Conservation (phyloP, 495 filamentous ascomycete species). For the Neurospora sp. region DNA sequence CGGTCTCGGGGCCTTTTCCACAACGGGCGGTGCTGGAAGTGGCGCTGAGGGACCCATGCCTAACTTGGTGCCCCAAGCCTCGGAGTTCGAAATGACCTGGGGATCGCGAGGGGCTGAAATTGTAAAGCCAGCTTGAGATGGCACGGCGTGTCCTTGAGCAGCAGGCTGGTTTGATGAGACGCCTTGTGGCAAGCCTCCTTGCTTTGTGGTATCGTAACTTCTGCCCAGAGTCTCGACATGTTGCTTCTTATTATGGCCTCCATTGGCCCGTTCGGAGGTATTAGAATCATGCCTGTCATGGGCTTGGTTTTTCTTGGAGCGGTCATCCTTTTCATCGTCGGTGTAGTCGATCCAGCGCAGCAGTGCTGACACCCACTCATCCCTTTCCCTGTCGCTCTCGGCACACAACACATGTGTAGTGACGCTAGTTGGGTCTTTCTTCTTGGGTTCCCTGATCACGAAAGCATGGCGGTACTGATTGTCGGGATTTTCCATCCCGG, state of each 20-base stretch:
- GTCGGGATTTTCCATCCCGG: constrained; percentile 62
- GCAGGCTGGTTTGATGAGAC: constrained; percentile 18
- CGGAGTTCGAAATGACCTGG: constrained; percentile 73
- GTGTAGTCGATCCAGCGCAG: constrained; percentile 80
- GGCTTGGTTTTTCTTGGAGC: constrained; percentile 16
- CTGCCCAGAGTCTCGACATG: constrained; percentile 18
- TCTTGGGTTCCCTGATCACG: constrained; percentile 87
- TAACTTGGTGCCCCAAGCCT: constrained; percentile 73
- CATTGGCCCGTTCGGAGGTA: constrained; percentile 24
- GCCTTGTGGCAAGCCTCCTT: constrained; percentile 45
- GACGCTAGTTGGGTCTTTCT: constrained; percentile 81
- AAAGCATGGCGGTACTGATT: constrained; percentile 97
- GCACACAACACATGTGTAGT: constrained; percentile 95
- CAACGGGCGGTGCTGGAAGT: constrained; percentile 39
- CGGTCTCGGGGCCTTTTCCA: constrained; percentile 71
- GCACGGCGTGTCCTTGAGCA: constrained; percentile 22
- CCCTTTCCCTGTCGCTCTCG: constrained; percentile 86
- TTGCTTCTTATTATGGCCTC: constrained; percentile 37
- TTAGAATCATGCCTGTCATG: constrained; percentile 26
- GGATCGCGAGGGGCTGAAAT: constrained; percentile 88
- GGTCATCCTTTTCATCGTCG: constrained; percentile 46
- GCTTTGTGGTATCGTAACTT: constrained; percentile 73
- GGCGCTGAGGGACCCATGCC: constrained; percentile 15
- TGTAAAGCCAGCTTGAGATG: constrained; percentile 34
- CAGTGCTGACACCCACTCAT: constrained; percentile 85